Percentiles rank a stretch among this genome's conserved stretches.
phyloP scores from a whole-genome alignment of 306 rosid genomes.

The Sechiopsis laciniata region DNA sequence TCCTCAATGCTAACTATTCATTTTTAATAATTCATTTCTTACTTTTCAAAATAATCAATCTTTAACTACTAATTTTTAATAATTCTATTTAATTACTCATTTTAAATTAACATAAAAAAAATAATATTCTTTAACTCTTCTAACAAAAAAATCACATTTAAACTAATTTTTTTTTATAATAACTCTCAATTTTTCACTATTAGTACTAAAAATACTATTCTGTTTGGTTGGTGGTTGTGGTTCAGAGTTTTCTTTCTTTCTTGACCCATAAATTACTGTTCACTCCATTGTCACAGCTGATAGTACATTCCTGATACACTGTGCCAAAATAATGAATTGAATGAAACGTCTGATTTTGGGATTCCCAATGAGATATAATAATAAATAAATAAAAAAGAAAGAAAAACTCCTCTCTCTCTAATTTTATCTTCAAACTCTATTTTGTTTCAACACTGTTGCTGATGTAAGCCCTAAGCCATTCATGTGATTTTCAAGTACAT shows the following conservation, averaged over 20 bases:
- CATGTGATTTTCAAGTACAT: slow-evolving; percentile 17
- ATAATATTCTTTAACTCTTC: too few relatives aligned
- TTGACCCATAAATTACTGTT: slow-evolving; percentile 35
- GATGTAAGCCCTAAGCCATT: slow-evolving; percentile 17
- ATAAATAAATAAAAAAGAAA: background rate
- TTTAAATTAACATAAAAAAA: too few relatives aligned
- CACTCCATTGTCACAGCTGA: slow-evolving; percentile 31
- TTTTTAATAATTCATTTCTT: too few relatives aligned
- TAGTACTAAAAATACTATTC: too few relatives aligned
- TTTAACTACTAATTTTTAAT: too few relatives aligned
- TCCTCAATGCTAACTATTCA: too few relatives aligned
- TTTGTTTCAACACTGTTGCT: slow-evolving; percentile 17
- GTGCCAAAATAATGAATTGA: slow-evolving; percentile 33
- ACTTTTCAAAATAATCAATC: too few relatives aligned
- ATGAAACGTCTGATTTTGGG: slow-evolving; percentile 52
- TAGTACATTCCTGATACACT: slow-evolving; percentile 47
- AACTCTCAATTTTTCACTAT: too few relatives aligned
- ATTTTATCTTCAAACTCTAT: slow-evolving; percentile 15
- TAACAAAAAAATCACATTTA: too few relatives aligned
- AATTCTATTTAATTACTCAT: too few relatives aligned
- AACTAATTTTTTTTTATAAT: too few relatives aligned
- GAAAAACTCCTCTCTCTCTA: background rate
- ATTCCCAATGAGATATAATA: slow-evolving; percentile 30
- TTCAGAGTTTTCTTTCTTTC: slow-evolving; percentile 28
- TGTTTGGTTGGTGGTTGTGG: slow-evolving; percentile 21